phyloP scores from a whole-genome alignment of 495 filamentous ascomycete species.

The Penicillium turbatum region DNA sequence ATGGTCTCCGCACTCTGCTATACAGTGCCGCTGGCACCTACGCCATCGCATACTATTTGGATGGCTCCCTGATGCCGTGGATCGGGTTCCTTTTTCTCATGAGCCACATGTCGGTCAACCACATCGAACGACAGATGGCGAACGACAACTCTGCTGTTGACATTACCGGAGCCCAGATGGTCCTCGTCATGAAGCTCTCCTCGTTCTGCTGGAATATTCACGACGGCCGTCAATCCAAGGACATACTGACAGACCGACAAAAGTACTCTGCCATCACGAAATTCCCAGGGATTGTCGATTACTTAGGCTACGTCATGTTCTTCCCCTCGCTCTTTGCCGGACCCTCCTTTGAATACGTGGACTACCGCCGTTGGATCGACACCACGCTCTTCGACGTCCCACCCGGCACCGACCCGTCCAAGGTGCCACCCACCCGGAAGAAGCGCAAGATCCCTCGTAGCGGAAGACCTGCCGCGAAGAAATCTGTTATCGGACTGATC shows the following conservation, averaged over 20 bases:
- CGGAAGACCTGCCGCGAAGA: conserved; percentile 76
- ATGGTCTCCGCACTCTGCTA: conserved; percentile 71
- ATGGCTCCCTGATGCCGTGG: conserved; percentile 98
- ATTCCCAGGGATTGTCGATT: conserved; percentile 74
- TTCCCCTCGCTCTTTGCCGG: conserved; percentile 86
- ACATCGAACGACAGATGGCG: conserved; percentile 72
- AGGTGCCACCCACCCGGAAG: conserved; percentile 78
- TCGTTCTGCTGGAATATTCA: conserved; percentile 97
- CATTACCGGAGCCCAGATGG: conserved; percentile 97
- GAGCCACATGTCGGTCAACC: conserved; percentile 90
- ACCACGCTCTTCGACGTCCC: conserved; percentile 91
- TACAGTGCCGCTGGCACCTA: conserved; percentile 78
- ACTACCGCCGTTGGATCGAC: conserved; percentile 89
- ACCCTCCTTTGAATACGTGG: conserved; percentile 88
- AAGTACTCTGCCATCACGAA: conserved; percentile 71
- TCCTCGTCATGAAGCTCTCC: conserved; percentile 95
- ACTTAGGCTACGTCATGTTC: conserved; percentile 85
- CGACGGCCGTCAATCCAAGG: conserved; percentile 75
- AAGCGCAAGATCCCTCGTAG: conserved; percentile 94
- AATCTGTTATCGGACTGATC: conserved; percentile 61
- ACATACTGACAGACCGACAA: conserved; percentile 79
- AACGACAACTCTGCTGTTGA: conserved; percentile 65
- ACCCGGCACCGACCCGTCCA: conserved; percentile 68
- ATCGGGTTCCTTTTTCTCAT: conserved; percentile 88
- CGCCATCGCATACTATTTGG: conserved; percentile 74